Conservation (phyloP, 768 basidiomycete genomes). For the Suillus alpinus region DNA sequence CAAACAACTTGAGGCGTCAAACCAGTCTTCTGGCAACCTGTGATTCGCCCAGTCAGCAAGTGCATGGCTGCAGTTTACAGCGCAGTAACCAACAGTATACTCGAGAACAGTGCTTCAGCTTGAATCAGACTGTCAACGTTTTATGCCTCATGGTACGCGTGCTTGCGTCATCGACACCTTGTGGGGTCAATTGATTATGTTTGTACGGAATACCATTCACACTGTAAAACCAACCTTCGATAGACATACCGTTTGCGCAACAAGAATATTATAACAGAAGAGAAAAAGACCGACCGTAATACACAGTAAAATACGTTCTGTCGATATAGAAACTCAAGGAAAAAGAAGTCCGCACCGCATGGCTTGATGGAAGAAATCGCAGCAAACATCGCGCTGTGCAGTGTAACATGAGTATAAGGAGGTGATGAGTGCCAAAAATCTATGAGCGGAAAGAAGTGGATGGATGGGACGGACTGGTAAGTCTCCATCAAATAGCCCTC, state of each 20-base stretch:
- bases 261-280: conserved; percentile 9
- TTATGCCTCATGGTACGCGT: not conserved
- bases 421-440: conserved; percentile 26
- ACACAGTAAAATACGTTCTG: conserved; percentile 24
- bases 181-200: conserved; percentile 1
- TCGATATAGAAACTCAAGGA: conserved; percentile 14
- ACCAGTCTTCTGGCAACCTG: not conserved
- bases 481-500: conserved; percentile 26
- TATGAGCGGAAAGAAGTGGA: conserved; percentile 22
- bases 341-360: conserved; percentile 28
- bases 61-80: not conserved
- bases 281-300: conserved; percentile 31
- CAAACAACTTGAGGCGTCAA: not conserved
- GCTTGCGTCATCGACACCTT: not conserved
- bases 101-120: not conserved
- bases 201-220: not conserved
- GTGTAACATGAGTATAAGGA: conserved; percentile 11
- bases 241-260: conserved; percentile 7
- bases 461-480: conserved; percentile 36
- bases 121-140: not conserved
- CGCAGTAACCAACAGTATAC: not conserved
- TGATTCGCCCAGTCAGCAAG: not conserved
- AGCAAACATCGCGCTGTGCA: conserved; percentile 5
- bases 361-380: conserved; percentile 6
- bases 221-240: conserved; percentile 2